phyloP scores from a whole-genome alignment of 2,329 filamentous ascomycete species.

The Remersonia thermophila region DNA sequence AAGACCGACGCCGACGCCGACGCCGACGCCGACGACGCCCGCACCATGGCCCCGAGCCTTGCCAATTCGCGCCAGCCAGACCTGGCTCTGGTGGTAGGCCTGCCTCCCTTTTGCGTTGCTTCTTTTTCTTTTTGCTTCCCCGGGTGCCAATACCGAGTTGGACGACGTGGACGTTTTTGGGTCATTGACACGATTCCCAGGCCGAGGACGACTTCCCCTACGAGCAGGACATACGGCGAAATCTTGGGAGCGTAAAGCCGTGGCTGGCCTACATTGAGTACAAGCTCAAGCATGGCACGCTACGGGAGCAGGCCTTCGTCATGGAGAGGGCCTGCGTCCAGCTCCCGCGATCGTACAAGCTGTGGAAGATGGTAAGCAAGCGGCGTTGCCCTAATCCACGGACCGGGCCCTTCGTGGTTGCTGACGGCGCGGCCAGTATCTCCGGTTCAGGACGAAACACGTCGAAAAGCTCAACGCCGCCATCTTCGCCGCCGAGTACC shows the following conservation, averaged over 20 bases:
- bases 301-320: slow-evolving; percentile 73
- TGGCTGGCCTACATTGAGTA: slow-evolving; percentile 92
- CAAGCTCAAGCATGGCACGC: slow-evolving; percentile 74
- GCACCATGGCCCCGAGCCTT: slow-evolving; percentile 15
- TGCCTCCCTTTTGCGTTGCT: too few species aligned
- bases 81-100: slow-evolving; percentile 38
- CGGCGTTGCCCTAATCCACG: slow-evolving; percentile 12
- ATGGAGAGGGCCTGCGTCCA: slow-evolving; percentile 86
- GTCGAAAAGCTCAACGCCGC: slow-evolving; percentile 73
- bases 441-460: slow-evolving; percentile 72
- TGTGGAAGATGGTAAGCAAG: slow-evolving; percentile 76
- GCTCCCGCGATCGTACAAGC: slow-evolving; percentile 88
- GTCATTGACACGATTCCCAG: too few species aligned
- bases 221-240: slow-evolving; percentile 87
- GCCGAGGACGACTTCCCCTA: slow-evolving; percentile 83
- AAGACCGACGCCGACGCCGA: slow-evolving; percentile 2
- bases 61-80: slow-evolving; percentile 26
- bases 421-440: slow-evolving; percentile 46
- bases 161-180: too few species aligned
- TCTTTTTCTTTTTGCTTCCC: too few species aligned
- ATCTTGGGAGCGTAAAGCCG: slow-evolving; percentile 74
- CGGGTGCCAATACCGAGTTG: too few species aligned
- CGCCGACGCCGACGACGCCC: too few species aligned
- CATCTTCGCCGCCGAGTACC: slow-evolving; percentile 65
- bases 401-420: not conserved